These are phyloP conservation scores for Aspergillus thermomutatus DNA, from an alignment of 2,329 filamentous ascomycete genomes.

Conservation along the genomic window DNA sequence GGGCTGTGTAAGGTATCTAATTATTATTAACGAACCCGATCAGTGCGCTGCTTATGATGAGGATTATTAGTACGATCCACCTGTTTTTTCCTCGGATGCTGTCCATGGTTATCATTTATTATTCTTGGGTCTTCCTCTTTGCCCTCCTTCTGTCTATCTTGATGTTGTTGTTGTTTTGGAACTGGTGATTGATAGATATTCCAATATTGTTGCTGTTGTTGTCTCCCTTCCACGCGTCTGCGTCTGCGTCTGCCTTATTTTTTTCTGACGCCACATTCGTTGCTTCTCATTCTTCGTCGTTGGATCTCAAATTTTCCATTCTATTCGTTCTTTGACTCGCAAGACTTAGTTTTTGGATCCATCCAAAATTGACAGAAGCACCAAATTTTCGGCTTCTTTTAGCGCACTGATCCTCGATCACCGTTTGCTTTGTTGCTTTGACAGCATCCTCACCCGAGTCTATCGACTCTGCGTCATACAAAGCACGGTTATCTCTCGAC, in stretches of 20 bases:
- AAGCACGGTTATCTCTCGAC: background rate
- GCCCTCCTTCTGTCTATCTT: background rate
- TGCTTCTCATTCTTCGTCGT: background rate
- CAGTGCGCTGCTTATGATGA: background rate
- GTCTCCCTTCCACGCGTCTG: background rate
- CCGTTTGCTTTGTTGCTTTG: background rate
- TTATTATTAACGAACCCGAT: background rate
- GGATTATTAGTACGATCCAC: background rate
- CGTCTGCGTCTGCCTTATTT: background rate
- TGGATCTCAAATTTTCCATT: background rate
- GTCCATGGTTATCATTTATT: background rate
- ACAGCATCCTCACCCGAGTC: background rate
- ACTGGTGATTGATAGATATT: background rate
- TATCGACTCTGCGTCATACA: background rate
- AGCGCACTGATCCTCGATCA: background rate
- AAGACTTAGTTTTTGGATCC: background rate
- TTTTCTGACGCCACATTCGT: background rate
- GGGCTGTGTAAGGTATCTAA: no score
- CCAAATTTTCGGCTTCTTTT: background rate
- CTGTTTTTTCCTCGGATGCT: background rate
- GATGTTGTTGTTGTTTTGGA: background rate
- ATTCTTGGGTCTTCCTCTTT: background rate
- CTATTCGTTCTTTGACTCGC: background rate
- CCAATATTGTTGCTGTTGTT: background rate
- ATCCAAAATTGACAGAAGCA: conserved; percentile 1